Evolutionary conservation across 2,329 filamentous ascomycete species (phyloP).

Genomic region (Penicillium frequentans): DNA sequence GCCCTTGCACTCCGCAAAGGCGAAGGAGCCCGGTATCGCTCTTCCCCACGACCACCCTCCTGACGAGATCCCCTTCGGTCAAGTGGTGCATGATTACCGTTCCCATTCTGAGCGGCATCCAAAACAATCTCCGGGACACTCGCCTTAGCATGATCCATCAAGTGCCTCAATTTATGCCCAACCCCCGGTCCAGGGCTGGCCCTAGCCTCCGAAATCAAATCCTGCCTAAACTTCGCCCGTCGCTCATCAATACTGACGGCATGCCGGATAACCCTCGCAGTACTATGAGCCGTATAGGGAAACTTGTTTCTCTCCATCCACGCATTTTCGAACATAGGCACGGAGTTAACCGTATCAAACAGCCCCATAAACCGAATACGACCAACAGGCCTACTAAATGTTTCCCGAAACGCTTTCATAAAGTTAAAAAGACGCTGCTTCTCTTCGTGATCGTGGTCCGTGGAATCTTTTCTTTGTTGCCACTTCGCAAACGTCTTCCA

Average conservation of each 20-base stretch:
- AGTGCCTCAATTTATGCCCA: slow-evolving; percentile 20
- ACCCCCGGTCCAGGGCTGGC: background rate
- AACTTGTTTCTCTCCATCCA: slow-evolving; percentile 77
- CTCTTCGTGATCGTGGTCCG: slow-evolving; percentile 29
- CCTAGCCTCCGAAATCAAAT: slow-evolving; percentile 50
- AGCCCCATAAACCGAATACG: slow-evolving; percentile 74
- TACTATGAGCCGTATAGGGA: slow-evolving; percentile 57
- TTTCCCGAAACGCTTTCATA: slow-evolving; percentile 78
- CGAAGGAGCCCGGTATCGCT: slow-evolving; percentile 10
- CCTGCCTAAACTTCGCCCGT: slow-evolving; percentile 60
- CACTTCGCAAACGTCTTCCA: slow-evolving; percentile 61
- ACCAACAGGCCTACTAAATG: slow-evolving; percentile 72
- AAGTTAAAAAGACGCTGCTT: slow-evolving; percentile 63
- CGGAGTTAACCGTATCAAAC: slow-evolving; percentile 80
- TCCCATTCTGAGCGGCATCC: background rate
- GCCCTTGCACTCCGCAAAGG: slow-evolving; percentile 3
- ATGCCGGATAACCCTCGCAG: slow-evolving; percentile 57
- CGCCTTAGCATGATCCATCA: slow-evolving; percentile 11
- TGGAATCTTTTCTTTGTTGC: slow-evolving; percentile 35
- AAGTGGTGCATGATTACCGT: background rate
- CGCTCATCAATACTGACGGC: slow-evolving; percentile 60
- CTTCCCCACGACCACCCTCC: background rate
- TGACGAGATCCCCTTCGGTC: background rate
- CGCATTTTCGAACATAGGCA: slow-evolving; percentile 70
- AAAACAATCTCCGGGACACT: slow-evolving; percentile 10